A percentile compares a stretch with the other conserved stretches of the same genome.
Conservation (phyloP, 1,284 basidiomycete species). For the Macrocybe sp. region DNA sequence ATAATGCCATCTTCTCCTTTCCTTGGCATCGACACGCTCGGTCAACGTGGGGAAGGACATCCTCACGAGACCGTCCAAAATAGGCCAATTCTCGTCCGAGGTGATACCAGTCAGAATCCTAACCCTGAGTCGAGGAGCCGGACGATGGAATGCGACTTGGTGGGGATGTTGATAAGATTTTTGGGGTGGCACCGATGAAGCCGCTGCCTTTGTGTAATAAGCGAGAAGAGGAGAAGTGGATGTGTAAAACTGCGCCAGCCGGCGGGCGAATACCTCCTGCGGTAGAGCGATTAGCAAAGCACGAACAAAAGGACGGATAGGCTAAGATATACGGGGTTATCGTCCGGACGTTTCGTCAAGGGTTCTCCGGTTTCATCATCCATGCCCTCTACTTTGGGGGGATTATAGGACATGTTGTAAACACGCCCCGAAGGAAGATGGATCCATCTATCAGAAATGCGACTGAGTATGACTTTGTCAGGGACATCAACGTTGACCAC, state of each 20-base stretch:
- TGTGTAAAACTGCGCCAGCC: constrained; percentile 81
- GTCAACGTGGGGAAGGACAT: constrained; percentile 53
- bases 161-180: constrained; percentile 42
- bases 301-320: constrained; percentile 1
- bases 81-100: constrained; percentile 92
- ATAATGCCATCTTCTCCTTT: constrained; percentile 39
- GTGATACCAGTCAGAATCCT: constrained; percentile 77
- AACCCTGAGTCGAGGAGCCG: constrained; percentile 46
- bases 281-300: constrained; percentile 7
- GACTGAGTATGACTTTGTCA: constrained; percentile 83
- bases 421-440: constrained; percentile 91
- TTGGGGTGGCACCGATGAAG: constrained; percentile 17
- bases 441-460: constrained; percentile 93
- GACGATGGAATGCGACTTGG: constrained; percentile 39
- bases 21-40: constrained; percentile 41
- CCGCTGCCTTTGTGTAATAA: constrained; percentile 58
- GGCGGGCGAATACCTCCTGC: constrained; percentile 80
- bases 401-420: constrained; percentile 91
- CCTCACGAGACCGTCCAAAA: constrained; percentile 59
- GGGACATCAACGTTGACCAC: constrained; percentile 92
- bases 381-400: constrained; percentile 78
- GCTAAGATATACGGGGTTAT: constrained; percentile 73
- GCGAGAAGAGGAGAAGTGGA: constrained; percentile 83
- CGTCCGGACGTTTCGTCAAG: constrained; percentile 86
- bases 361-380: constrained; percentile 95